A percentile compares a stretch with the other conserved stretches of the same genome.
phyloP scores from a whole-genome alignment of 176 grass and related monocot genomes.

The Musa itinerans region DNA sequence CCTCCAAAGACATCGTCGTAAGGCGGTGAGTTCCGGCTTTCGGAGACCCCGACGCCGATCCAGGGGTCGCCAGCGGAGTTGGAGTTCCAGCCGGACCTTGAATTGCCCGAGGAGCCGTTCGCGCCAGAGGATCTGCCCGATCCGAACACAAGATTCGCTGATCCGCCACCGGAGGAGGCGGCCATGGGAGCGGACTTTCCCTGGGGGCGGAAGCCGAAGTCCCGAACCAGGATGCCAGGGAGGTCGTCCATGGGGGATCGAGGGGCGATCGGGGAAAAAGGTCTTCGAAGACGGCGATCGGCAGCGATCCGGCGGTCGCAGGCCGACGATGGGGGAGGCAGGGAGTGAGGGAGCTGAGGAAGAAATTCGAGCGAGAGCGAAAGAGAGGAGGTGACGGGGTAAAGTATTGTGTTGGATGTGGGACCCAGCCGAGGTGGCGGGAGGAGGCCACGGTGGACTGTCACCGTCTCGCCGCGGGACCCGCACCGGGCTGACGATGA shows the following conservation, averaged over 20 bases:
- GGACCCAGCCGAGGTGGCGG: no score
- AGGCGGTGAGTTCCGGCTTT: slow-evolving; percentile 2
- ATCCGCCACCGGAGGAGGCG: slow-evolving; percentile 4
- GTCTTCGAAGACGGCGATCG: no score
- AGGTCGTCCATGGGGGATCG: slow-evolving; percentile 41
- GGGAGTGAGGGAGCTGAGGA: no score
- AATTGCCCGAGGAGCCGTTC: slow-evolving; percentile 12
- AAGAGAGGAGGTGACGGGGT: no score
- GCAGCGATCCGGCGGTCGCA: no score
- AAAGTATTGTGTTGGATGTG: no score
- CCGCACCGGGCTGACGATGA: no score
- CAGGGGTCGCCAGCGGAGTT: slow-evolving; percentile 21
- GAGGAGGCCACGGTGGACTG: no score
- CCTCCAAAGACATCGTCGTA: slow-evolving; percentile 40
- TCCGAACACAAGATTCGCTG: slow-evolving; percentile 11
- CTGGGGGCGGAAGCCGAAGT: slow-evolving; percentile 55
- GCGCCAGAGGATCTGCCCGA: slow-evolving; percentile 20
- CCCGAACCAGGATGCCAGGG: slow-evolving; percentile 43
- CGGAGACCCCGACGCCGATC: slow-evolving; percentile 31
- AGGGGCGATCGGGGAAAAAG: neutral
- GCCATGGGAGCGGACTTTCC: slow-evolving; percentile 45
- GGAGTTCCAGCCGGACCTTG: slow-evolving; percentile 40
- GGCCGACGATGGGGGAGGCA: no score
- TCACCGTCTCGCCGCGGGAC: no score
- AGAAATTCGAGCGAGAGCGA: no score